Base-by-base conservation (phyloP, 768 basidiomycete genomes). In the Hygrophoropsis aurantiaca region DNA sequence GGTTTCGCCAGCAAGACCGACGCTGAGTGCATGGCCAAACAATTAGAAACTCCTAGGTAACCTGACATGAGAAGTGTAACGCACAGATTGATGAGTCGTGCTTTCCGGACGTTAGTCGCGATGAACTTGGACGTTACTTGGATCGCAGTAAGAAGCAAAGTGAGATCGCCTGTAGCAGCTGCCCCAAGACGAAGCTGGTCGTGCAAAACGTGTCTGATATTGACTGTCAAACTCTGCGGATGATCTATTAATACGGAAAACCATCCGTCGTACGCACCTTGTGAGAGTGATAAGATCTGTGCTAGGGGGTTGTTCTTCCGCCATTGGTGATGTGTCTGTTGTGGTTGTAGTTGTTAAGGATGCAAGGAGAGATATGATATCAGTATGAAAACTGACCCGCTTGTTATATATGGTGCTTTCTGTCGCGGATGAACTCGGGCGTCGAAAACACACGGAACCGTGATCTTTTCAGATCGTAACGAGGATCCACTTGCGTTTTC, bases 41-140 rank as follows among this genome's bases (percentile, higher is more conserved):
- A n/a, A n/a, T n/a, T n/a, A n/a, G n/a, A n/a, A n/a, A n/a, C n/a
- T n/a, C 27, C 41, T n/a, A 20, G 42, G 30, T 16, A 34, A 3
- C 33, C 39, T 50, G 18, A 52, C 49, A 32, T 15, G 16, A 33
- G 37, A 13, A 42, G 11, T 30, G 19, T 46, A 39, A 73, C 90
- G 61, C 58, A 95, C 90, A 99, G 80, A 67, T 99, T 98, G 74
- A 99, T 97, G 52, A 99, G 77, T 40, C 95, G 82, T 21, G 97
- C 97, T 70, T 92, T 91, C 55, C 97, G 85, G 60, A 99, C 97
- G 62, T 97, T 98, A 56, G 92, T 94, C 2, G 94, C 91, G 64
- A 98, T 97, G 77, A 97, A 97, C 70, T 93, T 94, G 73, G 89
- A 93, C 25, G 91, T 91, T 54, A 93, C 84, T 66, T 97, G 93